A percentile compares a stretch with the other conserved stretches of the same genome.
Conservation (phyloP, 768 basidiomycete genomes). For the Tylopilus subfusipes region DNA sequence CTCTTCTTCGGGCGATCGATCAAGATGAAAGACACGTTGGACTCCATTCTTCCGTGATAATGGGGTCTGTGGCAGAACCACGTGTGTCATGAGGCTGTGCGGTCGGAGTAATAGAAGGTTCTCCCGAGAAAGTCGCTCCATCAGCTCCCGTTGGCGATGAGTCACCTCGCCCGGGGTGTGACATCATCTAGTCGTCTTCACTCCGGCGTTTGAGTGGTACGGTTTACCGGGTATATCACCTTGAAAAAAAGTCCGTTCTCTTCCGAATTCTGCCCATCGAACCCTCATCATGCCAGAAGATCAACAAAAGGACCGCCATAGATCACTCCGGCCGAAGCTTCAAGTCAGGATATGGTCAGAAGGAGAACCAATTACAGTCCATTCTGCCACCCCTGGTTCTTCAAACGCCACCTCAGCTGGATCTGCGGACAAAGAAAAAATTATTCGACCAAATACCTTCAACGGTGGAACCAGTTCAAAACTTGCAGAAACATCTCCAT, state of each 20-base stretch:
- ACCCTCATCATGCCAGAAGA: conserved; percentile 9
- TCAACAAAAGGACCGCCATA: not conserved
- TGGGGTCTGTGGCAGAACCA: too few relatives aligned
- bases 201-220: too few relatives aligned
- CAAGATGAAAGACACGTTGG: not conserved
- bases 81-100: too few relatives aligned
- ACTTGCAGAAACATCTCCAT: not conserved
- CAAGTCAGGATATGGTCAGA: conserved; percentile 7
- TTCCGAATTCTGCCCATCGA: too few relatives aligned
- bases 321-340: conserved; percentile 1
- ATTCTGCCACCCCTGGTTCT: not conserved
- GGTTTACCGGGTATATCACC: too few relatives aligned
- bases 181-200: too few relatives aligned
- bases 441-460: not conserved
- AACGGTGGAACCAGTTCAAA: not conserved
- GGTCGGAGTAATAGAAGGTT: too few relatives aligned
- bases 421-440: conserved; percentile 1
- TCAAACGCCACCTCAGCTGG: not conserved
- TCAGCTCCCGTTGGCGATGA: too few relatives aligned
- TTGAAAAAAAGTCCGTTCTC: not conserved
- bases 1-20: not conserved
- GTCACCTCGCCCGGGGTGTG: too few relatives aligned
- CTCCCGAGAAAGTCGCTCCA: too few relatives aligned
- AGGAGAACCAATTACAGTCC: not conserved
- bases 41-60: too few relatives aligned